phyloP scores from a whole-genome alignment of 129 eudicot genomes.

The Pseudognaphalium luteoalbum region DNA sequence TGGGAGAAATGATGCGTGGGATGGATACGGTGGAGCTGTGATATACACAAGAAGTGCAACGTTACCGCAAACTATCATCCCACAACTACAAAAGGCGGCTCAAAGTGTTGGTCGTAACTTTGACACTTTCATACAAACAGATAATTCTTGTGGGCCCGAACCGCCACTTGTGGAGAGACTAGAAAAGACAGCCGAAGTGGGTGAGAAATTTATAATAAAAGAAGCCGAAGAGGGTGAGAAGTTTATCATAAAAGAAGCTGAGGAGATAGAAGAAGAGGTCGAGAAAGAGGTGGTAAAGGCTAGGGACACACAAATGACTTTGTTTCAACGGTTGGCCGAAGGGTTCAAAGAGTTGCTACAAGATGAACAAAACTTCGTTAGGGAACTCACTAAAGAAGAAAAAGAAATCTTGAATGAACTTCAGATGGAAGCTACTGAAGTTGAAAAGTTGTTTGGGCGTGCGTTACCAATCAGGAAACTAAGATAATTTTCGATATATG shows the following conservation, averaged over 20 bases:
- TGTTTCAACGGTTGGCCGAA: conserved; percentile 60
- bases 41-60: conserved; percentile 80
- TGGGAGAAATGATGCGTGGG: conserved; percentile 97
- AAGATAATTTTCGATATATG: conserved; percentile 36
- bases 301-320: conserved; percentile 50
- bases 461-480: conserved; percentile 79
- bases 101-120: conserved; percentile 70
- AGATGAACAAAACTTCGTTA: conserved; percentile 50
- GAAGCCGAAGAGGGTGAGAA: conserved; percentile 77
- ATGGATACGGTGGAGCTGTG: conserved; percentile 94
- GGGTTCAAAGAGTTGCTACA: conserved; percentile 42
- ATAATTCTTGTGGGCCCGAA: conserved; percentile 90
- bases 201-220: conserved; percentile 56
- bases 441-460: conserved; percentile 64
- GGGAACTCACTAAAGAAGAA: conserved; percentile 56
- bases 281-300: conserved; percentile 79
- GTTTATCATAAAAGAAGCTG: conserved; percentile 62
- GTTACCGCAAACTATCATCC: conserved; percentile 74
- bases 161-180: conserved; percentile 80
- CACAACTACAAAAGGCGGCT: conserved; percentile 67
- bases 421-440: conserved; percentile 79
- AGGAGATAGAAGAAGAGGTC: conserved; percentile 47
- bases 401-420: conserved; percentile 63
- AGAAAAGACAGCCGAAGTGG: conserved; percentile 74
- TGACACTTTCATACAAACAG: conserved; percentile 56